These are phyloP conservation scores for Rhizopus delemar DNA, from an alignment of 371 early-diverging fungal species.

Conservation along the genomic window DNA sequence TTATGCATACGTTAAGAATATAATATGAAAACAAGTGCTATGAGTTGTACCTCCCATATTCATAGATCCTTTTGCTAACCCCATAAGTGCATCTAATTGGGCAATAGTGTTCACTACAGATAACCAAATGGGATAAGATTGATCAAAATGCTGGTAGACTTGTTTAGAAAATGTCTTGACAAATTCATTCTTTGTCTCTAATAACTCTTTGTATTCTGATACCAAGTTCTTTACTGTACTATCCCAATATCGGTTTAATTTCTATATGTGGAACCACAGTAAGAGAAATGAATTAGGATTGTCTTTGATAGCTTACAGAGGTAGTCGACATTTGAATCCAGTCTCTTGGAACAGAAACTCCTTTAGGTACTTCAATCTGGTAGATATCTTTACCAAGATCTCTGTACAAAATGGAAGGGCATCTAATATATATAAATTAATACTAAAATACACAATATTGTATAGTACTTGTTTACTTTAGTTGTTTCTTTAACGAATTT, in stretches of 20 bases:
- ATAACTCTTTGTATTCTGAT: slow-evolving; percentile 74
- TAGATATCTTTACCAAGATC: slow-evolving; percentile 95
- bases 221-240: slow-evolving; percentile 68
- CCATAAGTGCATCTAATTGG: slow-evolving; percentile 89
- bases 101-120: slow-evolving; percentile 75
- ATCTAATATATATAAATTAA: slow-evolving; percentile 27
- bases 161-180: slow-evolving; percentile 66
- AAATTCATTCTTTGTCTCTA: slow-evolving; percentile 78
- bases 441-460: not conserved
- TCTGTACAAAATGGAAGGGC: slow-evolving; percentile 68
- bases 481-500: slow-evolving; percentile 55
- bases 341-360: slow-evolving; percentile 73
- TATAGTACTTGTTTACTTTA: slow-evolving; percentile 49
- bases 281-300: not conserved
- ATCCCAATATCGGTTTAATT: slow-evolving; percentile 87
- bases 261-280: slow-evolving; percentile 40
- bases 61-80: slow-evolving; percentile 75
- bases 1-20: not conserved
- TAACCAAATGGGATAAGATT: slow-evolving; percentile 71
- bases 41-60: slow-evolving; percentile 61
- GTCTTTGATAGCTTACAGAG: slow-evolving; percentile 44
- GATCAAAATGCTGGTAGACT: slow-evolving; percentile 81
- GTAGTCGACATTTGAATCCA: slow-evolving; percentile 85
- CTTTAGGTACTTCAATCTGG: slow-evolving; percentile 89
- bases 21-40: not conserved